Evolutionary conservation across 805 yeast species (phyloP).

Genomic region (Candida golubevii): DNA sequence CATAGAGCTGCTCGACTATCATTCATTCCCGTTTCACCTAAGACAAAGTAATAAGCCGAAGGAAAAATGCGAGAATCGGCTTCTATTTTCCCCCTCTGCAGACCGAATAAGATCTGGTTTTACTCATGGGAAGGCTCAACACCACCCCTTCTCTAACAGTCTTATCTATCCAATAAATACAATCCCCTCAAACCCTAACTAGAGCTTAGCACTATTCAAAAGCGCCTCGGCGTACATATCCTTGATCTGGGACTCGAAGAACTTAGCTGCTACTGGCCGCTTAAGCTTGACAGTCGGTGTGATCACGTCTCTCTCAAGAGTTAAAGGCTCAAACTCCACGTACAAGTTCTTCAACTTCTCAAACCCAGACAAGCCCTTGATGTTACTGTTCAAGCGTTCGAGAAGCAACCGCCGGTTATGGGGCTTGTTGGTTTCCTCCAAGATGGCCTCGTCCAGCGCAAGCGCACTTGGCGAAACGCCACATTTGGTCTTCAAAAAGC

Average conservation of each 20-base stretch:
- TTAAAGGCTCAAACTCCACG: conserved; percentile 26
- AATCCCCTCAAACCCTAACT: background rate
- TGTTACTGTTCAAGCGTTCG: conserved; percentile 7
- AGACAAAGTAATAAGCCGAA: too few relatives aligned
- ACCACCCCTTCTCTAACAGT: too few relatives aligned
- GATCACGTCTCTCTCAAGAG: conserved; percentile 21
- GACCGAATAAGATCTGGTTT: too few relatives aligned
- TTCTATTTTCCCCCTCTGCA: too few relatives aligned
- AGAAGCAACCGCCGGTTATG: conserved; percentile 15
- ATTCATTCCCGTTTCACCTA: too few relatives aligned
- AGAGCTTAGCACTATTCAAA: conserved; percentile 6
- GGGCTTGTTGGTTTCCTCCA: conserved; percentile 15
- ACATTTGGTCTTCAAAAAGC: conserved; percentile 16
- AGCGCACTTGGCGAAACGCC: conserved; percentile 6
- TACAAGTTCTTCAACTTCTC: conserved; percentile 24
- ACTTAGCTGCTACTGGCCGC: conserved; percentile 45
- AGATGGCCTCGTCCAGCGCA: conserved; percentile 16
- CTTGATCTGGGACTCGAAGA: conserved; percentile 37
- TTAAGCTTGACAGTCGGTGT: conserved; percentile 36
- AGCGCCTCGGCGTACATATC: conserved; percentile 46
- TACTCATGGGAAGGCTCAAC: too few relatives aligned
- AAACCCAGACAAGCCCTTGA: conserved; percentile 19
- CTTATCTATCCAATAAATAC: too few relatives aligned
- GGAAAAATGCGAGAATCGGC: too few relatives aligned
- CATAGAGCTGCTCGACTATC: too few relatives aligned